A percentile compares a stretch with the other conserved stretches of the same genome.
phyloP scores from a whole-genome alignment of 2,329 filamentous ascomycete genomes.

The Talaromyces sp. region DNA sequence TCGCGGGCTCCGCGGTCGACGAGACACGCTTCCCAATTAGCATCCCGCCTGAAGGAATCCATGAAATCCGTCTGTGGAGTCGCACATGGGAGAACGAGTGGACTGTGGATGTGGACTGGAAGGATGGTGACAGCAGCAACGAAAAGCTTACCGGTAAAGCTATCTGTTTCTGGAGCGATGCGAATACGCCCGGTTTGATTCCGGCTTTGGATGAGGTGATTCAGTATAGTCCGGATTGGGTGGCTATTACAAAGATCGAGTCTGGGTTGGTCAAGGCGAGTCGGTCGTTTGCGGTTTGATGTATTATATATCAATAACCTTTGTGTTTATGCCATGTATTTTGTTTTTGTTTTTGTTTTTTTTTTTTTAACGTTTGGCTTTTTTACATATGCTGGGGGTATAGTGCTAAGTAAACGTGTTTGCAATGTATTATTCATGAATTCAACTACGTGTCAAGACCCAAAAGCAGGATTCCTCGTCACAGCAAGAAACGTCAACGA shows the following conservation, averaged over 20 bases:
- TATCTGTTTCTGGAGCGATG: slow-evolving; percentile 82
- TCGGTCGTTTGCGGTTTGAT: slow-evolving; percentile 58
- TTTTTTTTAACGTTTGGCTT: too few species aligned
- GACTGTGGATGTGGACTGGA: slow-evolving; percentile 67
- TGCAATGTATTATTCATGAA: not conserved
- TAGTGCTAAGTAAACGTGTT: not conserved
- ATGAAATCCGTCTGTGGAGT: slow-evolving; percentile 72
- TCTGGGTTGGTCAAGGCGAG: slow-evolving; percentile 78
- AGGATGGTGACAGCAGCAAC: slow-evolving; percentile 16
- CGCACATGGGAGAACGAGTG: slow-evolving; percentile 72
- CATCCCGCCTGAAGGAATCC: slow-evolving; percentile 51
- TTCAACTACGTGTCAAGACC: not conserved
- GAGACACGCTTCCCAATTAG: slow-evolving; percentile 61
- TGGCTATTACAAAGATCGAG: slow-evolving; percentile 64
- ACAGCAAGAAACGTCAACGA: slow-evolving; percentile 55
- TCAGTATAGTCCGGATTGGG: slow-evolving; percentile 74
- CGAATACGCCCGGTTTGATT: slow-evolving; percentile 63
- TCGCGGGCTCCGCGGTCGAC: slow-evolving; percentile 55
- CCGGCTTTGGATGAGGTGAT: slow-evolving; percentile 77
- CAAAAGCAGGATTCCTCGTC: slow-evolving; percentile 30
- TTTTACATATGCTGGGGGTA: not conserved
- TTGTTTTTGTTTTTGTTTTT: too few species aligned
- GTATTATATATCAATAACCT: not conserved
- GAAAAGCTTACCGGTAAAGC: slow-evolving; percentile 56
- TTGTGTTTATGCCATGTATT: not conserved